phyloP scores from a whole-genome alignment of 2,329 filamentous ascomycete genomes.

The Alternaria rosae region DNA sequence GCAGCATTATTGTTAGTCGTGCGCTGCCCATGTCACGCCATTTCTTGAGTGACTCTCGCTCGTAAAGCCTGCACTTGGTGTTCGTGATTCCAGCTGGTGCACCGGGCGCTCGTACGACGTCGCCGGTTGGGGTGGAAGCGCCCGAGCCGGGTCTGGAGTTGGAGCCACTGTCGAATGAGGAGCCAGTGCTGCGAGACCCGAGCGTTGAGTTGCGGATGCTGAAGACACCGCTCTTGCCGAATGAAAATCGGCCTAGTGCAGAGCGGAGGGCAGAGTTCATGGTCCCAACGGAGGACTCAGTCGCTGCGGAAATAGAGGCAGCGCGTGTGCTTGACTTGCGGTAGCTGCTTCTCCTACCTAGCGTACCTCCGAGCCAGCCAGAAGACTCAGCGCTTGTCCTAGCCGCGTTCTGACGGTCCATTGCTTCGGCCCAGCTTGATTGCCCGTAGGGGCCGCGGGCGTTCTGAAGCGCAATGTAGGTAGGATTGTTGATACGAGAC shows the following conservation, averaged over 20 bases:
- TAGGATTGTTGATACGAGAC: conserved; percentile 89
- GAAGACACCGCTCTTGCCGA: conserved; percentile 74
- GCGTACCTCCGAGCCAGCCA: conserved; percentile 59
- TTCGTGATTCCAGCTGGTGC: conserved; percentile 74
- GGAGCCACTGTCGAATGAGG: conserved; percentile 56
- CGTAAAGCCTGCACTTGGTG: conserved; percentile 85
- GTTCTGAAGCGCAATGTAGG: conserved; percentile 80
- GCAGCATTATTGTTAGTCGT: conserved; percentile 79
- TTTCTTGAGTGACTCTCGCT: conserved; percentile 74
- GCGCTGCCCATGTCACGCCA: conserved; percentile 94
- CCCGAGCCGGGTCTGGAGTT: conserved; percentile 37
- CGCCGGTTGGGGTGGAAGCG: conserved; percentile 43
- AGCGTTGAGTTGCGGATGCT: conserved; percentile 84
- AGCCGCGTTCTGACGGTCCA: conserved; percentile 60
- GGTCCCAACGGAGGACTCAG: conserved; percentile 77
- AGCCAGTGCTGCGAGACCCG: conserved; percentile 63
- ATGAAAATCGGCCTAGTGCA: conserved; percentile 76
- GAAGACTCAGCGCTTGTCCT: conserved; percentile 47
- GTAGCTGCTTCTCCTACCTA: conserved; percentile 63
- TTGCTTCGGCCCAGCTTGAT: conserved; percentile 58
- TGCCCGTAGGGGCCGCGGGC: conserved; percentile 66
- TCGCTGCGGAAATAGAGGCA: conserved; percentile 67
- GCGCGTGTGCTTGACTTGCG: conserved; percentile 61
- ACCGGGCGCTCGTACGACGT: conserved; percentile 32
- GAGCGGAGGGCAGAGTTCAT: conserved; percentile 78